Base-by-base conservation (phyloP, 139 green algal genomes). In the Coelastrella sp. region DNA sequence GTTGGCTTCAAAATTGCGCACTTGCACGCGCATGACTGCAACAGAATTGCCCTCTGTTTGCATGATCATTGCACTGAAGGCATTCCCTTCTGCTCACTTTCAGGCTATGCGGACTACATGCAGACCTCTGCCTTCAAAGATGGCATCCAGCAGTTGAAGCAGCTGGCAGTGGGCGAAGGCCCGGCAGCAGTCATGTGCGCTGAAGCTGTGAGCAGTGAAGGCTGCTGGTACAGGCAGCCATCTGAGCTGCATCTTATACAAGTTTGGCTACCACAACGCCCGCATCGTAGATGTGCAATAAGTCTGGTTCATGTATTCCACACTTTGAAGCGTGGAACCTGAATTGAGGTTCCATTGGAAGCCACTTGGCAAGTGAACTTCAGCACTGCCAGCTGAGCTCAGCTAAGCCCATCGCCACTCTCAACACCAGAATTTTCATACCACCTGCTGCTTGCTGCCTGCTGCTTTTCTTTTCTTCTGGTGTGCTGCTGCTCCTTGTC, bases 61-160 rank as follows among this genome's bases (percentile, higher is more conserved):
- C 35, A 49, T 3, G 3, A 1, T 1, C 35, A 49, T 3, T 49
- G 35, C 35, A 8, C 25, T 82, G 76, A 15, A 65, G n/a, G 6
- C 74, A 81, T 17, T 14, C 8, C 8, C n/a, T 8, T 0, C 63
- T n/a, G 17, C 15, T 70, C 12, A n/a, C 4, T 57, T 49, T 4
- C 79, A 84, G 79, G 79, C 8, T 84, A 84, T 68, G 79, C 79
- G 6, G 79, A 84, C 57, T 84, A 84, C 58, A 84, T 84, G 79
- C 79, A 84, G 79, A 66, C 17, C 17, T 17, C 58, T 0, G 19
- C n/a, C 7, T 84, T 84, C 56, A 22, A 58, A 22, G 79, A 68
- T 70, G 79, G 56, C 56, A 25, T 84, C 20, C 19, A 84, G 79
- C 79, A 72, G 19, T 56, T 84, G 57, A 61, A 68, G 58, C 57